Evolutionary conservation across 306 rosid species (phyloP), one percentile per base, ranked within the genome.

Genomic region (Echinosophora koreensis): DNA sequence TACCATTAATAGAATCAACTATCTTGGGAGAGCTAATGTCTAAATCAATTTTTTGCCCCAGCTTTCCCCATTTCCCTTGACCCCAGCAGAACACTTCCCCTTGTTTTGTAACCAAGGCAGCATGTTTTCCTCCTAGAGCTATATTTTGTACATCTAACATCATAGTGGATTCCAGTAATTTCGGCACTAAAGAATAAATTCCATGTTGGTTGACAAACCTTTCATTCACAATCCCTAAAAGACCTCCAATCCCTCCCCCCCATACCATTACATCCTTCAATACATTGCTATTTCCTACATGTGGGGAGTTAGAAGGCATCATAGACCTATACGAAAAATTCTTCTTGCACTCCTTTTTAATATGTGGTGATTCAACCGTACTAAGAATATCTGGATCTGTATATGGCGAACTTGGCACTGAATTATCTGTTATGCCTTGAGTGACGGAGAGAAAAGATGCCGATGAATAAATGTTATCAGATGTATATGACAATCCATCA

Each of bases 51-150:
- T 80, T 93, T 54, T 90, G 91, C 57, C 98, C 98, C 4, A 93
- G 81, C 77, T 85, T 86, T 77, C 98, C 97, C 52, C 87, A 83
- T 62, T 78, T 87, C 51, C 87, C 97, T 66, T 89, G 83, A 75
- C 98, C 98, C 98, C 98, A 93, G 61, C 97, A 86, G 52, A 88
- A 93, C 71, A 93, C 87, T 80, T 93, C 98, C 75, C 98, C 98
- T 67, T 86, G 90, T 78, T 87, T 89, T 52, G 98, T 91, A 76
- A 87, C 90, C 54, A 93, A 65, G 32, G 93, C 95, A 38, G 97
- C 90, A 55, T 93, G 98, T 74, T 91, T 93, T 70, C 89, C 92
- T 81, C 95, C 98, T 63, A 93, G 76, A 37, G 93, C 88, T 78
- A 93, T 65, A 68, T 71, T 88, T 61, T 85, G 77, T 46, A 91